These are phyloP conservation scores for Phanerodontia chrysosporium DNA, from an alignment of 768 basidiomycete species.

Conservation along the genomic window DNA sequence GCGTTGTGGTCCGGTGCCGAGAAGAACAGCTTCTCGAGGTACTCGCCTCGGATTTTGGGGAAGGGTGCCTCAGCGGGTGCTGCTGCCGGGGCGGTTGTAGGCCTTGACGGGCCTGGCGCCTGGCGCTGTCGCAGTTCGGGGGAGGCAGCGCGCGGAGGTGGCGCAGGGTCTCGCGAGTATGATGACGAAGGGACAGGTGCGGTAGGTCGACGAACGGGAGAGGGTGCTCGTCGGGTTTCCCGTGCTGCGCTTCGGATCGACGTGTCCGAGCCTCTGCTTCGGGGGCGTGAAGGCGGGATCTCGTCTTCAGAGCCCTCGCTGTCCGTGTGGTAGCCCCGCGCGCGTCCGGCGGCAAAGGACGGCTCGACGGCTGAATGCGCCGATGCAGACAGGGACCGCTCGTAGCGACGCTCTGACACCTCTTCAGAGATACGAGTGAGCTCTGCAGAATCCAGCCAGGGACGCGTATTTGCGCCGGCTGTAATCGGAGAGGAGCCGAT, in stretches of 20 bases:
- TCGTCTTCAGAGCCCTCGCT: conserved; percentile 1
- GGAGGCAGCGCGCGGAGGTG: background rate
- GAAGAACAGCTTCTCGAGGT: conserved; percentile 78
- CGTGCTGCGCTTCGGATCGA: background rate
- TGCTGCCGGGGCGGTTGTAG: conserved; percentile 1
- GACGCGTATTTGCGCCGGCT: conserved; percentile 21
- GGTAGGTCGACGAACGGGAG: background rate
- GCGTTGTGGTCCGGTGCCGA: conserved; percentile 73
- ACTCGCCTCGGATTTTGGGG: conserved; percentile 77
- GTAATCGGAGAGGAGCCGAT: conserved; percentile 35
- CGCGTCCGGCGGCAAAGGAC: background rate
- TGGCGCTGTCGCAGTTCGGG: background rate
- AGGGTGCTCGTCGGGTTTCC: background rate
- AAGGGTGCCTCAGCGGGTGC: conserved; percentile 61
- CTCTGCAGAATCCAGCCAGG: conserved; percentile 55
- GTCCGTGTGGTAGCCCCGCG: conserved; percentile 1
- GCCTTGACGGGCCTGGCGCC: background rate
- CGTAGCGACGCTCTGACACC: conserved; percentile 60
- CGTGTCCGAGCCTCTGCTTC: background rate
- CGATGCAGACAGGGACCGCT: conserved; percentile 32
- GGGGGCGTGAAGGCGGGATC: background rate
- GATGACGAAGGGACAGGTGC: conserved; percentile 1
- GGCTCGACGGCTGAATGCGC: conserved; percentile 16
- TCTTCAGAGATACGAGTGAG: conserved; percentile 61
- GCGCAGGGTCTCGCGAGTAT: background rate